Evolutionary conservation across 169 alveolate genomes (phyloP).

Genomic region (Eimeria praecox): DNA sequence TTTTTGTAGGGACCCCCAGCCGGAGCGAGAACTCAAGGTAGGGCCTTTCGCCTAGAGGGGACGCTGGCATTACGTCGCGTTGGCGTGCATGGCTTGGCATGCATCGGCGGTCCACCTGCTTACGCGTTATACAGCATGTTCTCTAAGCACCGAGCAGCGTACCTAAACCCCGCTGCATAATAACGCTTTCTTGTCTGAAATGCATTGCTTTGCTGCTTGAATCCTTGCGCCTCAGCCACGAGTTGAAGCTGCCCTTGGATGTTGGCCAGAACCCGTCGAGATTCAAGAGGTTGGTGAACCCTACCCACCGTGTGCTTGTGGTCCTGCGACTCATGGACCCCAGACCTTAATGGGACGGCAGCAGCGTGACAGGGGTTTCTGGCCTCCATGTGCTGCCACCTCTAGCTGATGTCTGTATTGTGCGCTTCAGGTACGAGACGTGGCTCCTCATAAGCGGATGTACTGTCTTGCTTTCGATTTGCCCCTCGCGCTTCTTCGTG

Average conservation of each 20-base stretch:
- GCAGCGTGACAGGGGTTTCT: not conserved
- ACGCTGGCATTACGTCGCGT: not conserved
- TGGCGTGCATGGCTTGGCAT: not conserved
- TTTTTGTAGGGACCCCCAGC: conserved; percentile 73
- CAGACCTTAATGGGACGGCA: not conserved
- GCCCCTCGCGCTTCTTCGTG: conserved; percentile 43
- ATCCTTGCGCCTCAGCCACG: conserved; percentile 66
- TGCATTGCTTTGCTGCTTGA: not conserved
- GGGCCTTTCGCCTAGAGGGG: not conserved
- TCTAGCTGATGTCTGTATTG: not conserved
- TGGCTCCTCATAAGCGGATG: conserved; percentile 84
- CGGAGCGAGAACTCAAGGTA: conserved; percentile 73
- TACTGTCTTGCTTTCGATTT: conserved; percentile 76
- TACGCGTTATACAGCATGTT: not conserved
- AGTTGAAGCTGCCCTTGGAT: conserved; percentile 73
- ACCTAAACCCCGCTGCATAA: not conserved
- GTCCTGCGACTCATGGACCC: not conserved
- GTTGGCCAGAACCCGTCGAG: conserved; percentile 65
- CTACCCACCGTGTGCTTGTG: not conserved
- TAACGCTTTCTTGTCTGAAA: not conserved
- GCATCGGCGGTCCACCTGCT: not conserved
- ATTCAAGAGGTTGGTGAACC: conserved; percentile 46
- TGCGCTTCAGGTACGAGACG: conserved; percentile 79
- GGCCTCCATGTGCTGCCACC: not conserved
- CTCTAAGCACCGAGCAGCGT: not conserved